Evolutionary conservation across 192 early-diverging fungal species (phyloP), one percentile per base, ranked within the genome.

Genomic region (Spizellomyces punctatus): DNA sequence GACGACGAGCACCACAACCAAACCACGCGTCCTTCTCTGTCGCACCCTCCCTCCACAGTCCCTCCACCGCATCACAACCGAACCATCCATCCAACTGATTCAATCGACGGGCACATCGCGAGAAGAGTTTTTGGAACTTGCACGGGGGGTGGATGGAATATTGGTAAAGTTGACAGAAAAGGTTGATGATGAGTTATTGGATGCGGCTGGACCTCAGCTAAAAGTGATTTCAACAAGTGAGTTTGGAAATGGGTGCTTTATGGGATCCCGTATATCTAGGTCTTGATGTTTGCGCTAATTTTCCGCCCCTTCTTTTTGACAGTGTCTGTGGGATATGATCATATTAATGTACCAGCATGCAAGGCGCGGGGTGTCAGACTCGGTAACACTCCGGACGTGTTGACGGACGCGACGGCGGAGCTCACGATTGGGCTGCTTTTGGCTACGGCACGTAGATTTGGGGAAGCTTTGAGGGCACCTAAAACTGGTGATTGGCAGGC

Each of bases 381-480:
- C 6, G 94, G 94, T 6, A 86, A 91, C 72, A 96, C 95, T 1
- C 93, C 95, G 6, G 90, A 90, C 62, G 95, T 95, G 1, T 80
- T 95, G 47, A 96, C 95, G 0, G 93, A 94, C 65, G 93, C 94
- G 0, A 91, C 90, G 10, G 95, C 95, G 6, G 94, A 95, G 47
- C 82, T 92, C 6, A 89, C 92, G 0, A 82, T 91, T 5, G 80
- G 92, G n/a, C 78, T 96, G 63, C 83, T 91, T 14, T 77, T 96
- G 42, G 85, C 90, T 44, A 91, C 91, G 0, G 78, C 87, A 9
- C 85, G 95, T 43, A 81, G 88, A 42, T 83, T 92, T 57, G 88
- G 87, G 46, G 83, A 88, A 71, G 87, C 85, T 8, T 73, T 82
- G 21, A 54, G 62, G 27, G 79, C 83, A 41, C 82, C 76, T 3